phyloP scores from a whole-genome alignment of 1,139 yeast species.

The Suhomyces yuchorum region DNA sequence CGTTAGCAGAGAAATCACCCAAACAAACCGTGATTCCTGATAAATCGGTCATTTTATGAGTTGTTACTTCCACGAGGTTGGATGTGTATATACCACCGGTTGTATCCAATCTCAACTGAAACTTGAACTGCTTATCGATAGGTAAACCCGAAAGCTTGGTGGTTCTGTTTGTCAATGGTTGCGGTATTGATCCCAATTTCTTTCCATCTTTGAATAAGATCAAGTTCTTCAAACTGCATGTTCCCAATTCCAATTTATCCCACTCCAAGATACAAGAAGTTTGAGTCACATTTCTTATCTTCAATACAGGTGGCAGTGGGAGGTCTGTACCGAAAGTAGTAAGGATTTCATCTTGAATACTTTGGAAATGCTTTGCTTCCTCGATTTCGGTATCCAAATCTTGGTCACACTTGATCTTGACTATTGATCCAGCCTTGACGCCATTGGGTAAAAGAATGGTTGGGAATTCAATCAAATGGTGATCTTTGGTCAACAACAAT shows the following conservation, averaged over 20 bases:
- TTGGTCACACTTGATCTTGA: slow-evolving; percentile 80
- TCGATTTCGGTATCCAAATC: slow-evolving; percentile 68
- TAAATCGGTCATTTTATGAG: slow-evolving; percentile 96
- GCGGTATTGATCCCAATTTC: slow-evolving; percentile 84
- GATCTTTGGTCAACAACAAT: slow-evolving; percentile 83
- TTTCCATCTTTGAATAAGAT: slow-evolving; percentile 77
- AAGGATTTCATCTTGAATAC: slow-evolving; percentile 73
- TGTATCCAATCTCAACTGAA: slow-evolving; percentile 79
- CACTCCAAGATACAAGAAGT: slow-evolving; percentile 94
- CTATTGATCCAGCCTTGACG: slow-evolving; percentile 91
- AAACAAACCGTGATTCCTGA: slow-evolving; percentile 91
- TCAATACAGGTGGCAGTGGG: slow-evolving; percentile 75
- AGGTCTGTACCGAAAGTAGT: slow-evolving; percentile 69
- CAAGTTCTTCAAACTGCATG: slow-evolving; percentile 76
- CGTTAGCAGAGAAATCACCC: slow-evolving; percentile 72
- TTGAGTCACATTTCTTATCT: slow-evolving; percentile 80
- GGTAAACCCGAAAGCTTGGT: slow-evolving; percentile 92
- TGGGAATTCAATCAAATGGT: slow-evolving; percentile 94
- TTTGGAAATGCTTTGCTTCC: slow-evolving; percentile 60
- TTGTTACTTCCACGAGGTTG: slow-evolving; percentile 66
- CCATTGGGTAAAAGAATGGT: slow-evolving; percentile 89
- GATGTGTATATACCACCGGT: slow-evolving; percentile 85
- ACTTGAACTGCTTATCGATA: slow-evolving; percentile 78
- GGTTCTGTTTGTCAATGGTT: slow-evolving; percentile 75
- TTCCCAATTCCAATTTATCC: slow-evolving; percentile 84